Percentiles rank a stretch among this genome's conserved stretches.
Evolutionary conservation across 805 yeast species (phyloP).

Genomic region (Candida mattraensis): DNA sequence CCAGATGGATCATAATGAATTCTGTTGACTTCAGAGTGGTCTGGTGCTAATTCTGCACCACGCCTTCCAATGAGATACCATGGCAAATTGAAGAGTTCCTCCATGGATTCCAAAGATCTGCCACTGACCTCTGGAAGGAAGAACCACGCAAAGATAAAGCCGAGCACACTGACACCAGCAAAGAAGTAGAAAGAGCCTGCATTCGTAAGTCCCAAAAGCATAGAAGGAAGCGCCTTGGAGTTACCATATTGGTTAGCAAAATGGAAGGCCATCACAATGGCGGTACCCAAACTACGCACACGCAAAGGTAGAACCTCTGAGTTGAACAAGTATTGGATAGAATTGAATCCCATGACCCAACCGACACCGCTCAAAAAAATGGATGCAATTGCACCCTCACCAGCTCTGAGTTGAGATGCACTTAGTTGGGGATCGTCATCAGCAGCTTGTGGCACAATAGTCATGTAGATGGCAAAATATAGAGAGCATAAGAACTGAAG

Average conservation of each 20-base stretch:
- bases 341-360: constrained; percentile 61
- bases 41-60: constrained; percentile 53
- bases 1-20: constrained; percentile 14
- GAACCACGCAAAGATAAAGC: constrained; percentile 49
- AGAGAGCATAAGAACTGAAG: constrained; percentile 44
- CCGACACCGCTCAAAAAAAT: constrained; percentile 52
- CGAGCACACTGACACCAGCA: constrained; percentile 40
- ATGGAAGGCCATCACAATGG: constrained; percentile 54
- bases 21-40: constrained; percentile 29
- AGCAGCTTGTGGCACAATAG: constrained; percentile 44
- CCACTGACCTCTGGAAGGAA: constrained; percentile 52
- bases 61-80: constrained; percentile 59
- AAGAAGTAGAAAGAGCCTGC: constrained; percentile 56
- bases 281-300: constrained; percentile 48
- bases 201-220: constrained; percentile 46
- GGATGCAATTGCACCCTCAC: constrained; percentile 50
- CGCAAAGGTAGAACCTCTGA: constrained; percentile 56
- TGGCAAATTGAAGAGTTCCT: constrained; percentile 50
- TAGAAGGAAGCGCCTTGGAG: constrained; percentile 53
- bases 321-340: constrained; percentile 53
- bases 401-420: constrained; percentile 36
- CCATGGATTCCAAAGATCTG: constrained; percentile 53
- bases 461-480: constrained; percentile 48
- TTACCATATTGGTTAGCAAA: constrained; percentile 58
- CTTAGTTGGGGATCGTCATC: constrained; percentile 32